Conservation (phyloP, 2,329 filamentous ascomycete genomes). For the Aspergillus fumigatiaffinis region DNA sequence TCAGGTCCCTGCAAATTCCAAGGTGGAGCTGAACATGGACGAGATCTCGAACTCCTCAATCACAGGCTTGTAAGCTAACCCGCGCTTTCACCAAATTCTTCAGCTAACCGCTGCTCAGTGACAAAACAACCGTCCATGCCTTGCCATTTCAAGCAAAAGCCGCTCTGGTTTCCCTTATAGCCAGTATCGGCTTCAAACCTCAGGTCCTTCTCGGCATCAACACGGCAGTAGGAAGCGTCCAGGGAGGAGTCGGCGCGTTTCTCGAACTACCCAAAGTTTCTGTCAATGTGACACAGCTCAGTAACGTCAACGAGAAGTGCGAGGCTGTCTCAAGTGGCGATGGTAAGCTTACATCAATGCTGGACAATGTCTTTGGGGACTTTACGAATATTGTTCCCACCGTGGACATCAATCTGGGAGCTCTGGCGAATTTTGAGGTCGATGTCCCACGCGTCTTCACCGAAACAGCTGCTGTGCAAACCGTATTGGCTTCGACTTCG, state of each 20-base stretch:
- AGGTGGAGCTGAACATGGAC: conserved; percentile 11
- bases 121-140: conserved; percentile 12
- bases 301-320: conserved; percentile 17
- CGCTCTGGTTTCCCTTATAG: conserved; percentile 6
- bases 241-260: conserved; percentile 19
- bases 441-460: conserved; percentile 1
- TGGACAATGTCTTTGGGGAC: conserved; percentile 9
- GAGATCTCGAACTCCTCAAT: conserved; percentile 13
- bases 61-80: conserved; percentile 33
- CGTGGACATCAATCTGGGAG: conserved; percentile 16
- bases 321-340: conserved; percentile 6
- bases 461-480: background rate
- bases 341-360: background rate
- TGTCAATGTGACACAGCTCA: conserved; percentile 16
- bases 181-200: conserved; percentile 13
- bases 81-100: background rate
- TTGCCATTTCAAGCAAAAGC: conserved; percentile 14
- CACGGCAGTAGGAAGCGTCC: conserved; percentile 6
- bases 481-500: conserved; percentile 7
- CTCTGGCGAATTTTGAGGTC: conserved; percentile 14
- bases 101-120: conserved; percentile 4
- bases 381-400: conserved; percentile 16
- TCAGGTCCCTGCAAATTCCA: conserved; percentile 16
- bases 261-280: conserved; percentile 19
- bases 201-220: conserved; percentile 18